A percentile compares a stretch with the other conserved stretches of the same genome.
These are phyloP conservation scores for Solanum pimpinellifolium DNA, from an alignment of 257 asterid species.

Conservation along the genomic window DNA sequence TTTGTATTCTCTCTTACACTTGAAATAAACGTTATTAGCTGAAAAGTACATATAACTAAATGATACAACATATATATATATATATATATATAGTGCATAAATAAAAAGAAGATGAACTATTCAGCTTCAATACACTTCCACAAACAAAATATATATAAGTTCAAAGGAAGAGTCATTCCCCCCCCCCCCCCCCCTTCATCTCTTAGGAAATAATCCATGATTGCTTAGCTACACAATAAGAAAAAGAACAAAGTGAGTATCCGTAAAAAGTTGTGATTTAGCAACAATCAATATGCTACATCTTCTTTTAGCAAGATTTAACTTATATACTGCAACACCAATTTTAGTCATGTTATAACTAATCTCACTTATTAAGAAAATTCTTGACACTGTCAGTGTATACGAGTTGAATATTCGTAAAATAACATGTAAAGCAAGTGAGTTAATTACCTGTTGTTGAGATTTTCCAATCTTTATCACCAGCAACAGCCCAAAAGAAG, in stretches of 20 bases:
- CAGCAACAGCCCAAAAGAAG: slow-evolving; percentile 69
- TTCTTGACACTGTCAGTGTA: neutral
- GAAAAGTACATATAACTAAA: neutral
- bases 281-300: neutral
- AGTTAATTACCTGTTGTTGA: slow-evolving; percentile 40
- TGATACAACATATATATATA: neutral
- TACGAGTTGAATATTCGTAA: neutral
- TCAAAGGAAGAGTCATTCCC: neutral
- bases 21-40: neutral
- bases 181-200: neutral
- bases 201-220: slow-evolving; percentile 14
- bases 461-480: slow-evolving; percentile 46
- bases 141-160: neutral
- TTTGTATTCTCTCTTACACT: neutral
- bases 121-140: neutral
- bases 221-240: slow-evolving; percentile 30
- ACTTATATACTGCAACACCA: neutral
- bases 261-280: neutral
- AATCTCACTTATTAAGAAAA: neutral
- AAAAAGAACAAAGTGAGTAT: too few relatives aligned
- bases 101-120: neutral
- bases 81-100: neutral
- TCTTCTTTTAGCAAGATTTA: neutral
- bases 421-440: neutral
- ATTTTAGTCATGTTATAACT: too few relatives aligned